A percentile compares a stretch with the other conserved stretches of the same genome.
Evolutionary conservation across 2,329 filamentous ascomycete genomes (phyloP).

Genomic region (Apiospora saccharicola): DNA sequence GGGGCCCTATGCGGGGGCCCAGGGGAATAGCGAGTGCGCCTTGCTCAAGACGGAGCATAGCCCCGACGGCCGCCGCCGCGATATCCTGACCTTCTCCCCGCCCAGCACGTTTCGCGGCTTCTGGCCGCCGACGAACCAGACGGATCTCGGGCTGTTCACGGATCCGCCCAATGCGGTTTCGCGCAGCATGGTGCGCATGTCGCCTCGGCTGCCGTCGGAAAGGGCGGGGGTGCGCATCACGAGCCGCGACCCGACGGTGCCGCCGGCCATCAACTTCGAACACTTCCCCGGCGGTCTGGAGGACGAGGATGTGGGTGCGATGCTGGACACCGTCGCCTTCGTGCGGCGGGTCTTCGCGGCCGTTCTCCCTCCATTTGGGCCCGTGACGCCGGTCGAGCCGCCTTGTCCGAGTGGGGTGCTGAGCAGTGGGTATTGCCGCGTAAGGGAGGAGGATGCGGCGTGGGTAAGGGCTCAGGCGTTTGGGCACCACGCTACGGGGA

Average conservation of each 20-base stretch:
- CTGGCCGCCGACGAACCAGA: constrained; percentile 32
- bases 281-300: background rate
- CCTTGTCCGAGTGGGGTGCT: background rate
- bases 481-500: constrained; percentile 12
- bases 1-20: background rate
- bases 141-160: constrained; percentile 34
- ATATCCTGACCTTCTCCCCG: constrained; percentile 32
- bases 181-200: constrained; percentile 46
- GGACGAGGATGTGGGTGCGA: background rate
- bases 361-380: background rate
- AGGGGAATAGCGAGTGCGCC: constrained; percentile 14
- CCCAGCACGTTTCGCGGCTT: constrained; percentile 33
- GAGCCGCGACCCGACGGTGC: background rate
- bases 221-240: constrained; percentile 52
- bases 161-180: constrained; percentile 41
- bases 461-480: constrained; percentile 13
- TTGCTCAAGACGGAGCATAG: constrained; percentile 19
- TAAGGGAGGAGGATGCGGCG: background rate
- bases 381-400: background rate
- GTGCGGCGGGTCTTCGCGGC: constrained; percentile 11
- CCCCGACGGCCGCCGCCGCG: constrained; percentile 32
- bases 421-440: background rate
- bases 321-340: constrained; percentile 11
- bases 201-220: constrained; percentile 53
- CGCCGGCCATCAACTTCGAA: constrained; percentile 2